A percentile compares a stretch with the other conserved stretches of the same genome.
phyloP scores from a whole-genome alignment of 225 moss, liverwort and hornwort genomes.

The Rhytidiadelphus loreus region DNA sequence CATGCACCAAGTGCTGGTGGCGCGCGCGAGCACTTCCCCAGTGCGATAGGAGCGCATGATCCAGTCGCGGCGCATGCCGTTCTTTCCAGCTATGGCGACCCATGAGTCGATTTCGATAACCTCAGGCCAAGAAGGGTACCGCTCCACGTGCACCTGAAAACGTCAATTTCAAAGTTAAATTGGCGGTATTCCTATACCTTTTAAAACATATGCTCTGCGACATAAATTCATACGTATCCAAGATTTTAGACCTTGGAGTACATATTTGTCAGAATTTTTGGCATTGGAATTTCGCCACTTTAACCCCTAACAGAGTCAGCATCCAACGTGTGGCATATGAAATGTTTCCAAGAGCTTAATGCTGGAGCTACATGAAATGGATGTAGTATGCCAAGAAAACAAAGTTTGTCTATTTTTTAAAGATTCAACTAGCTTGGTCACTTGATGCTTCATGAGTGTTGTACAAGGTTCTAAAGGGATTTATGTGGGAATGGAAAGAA shows the following conservation, averaged over 20 bases:
- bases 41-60: constrained; percentile 51
- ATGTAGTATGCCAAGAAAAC: too few species aligned
- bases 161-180: background rate
- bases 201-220: too few species aligned
- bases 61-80: constrained; percentile 80
- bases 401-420: background rate
- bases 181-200: too few species aligned
- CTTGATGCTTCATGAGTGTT: background rate
- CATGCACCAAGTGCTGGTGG: constrained; percentile 91
- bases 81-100: constrained; percentile 34
- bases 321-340: background rate
- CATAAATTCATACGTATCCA: background rate
- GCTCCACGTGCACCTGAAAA: constrained; percentile 4
- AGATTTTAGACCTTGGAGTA: background rate
- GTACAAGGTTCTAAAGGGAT: background rate
- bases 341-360: background rate
- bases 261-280: too few species aligned
- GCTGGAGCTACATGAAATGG: background rate
- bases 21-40: constrained; percentile 61
- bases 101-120: constrained; percentile 57
- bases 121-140: constrained; percentile 24
- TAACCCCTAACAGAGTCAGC: background rate
- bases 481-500: background rate
- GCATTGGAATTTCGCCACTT: background rate
- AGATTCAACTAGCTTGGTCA: background rate